Conservation (phyloP, 2,329 filamentous ascomycete genomes). For the Colletotrichum graminicola region DNA sequence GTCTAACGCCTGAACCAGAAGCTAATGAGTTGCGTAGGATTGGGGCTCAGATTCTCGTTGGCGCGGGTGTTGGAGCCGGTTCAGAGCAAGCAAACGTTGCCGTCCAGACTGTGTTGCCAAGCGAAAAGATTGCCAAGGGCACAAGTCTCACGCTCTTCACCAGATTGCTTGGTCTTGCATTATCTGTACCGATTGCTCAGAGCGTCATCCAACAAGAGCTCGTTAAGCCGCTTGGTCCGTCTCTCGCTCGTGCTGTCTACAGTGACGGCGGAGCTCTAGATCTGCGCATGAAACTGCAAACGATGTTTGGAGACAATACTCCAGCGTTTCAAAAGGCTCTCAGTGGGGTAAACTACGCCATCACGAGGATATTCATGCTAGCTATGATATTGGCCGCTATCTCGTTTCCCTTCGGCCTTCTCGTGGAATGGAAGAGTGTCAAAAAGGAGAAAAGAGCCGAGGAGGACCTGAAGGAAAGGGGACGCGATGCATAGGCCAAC, state of each 20-base stretch:
- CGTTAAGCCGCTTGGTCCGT: constrained; percentile 51
- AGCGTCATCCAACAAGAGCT: constrained; percentile 64
- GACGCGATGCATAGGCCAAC: too few relatives aligned
- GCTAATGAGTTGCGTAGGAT: background rate
- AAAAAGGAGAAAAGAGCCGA: constrained; percentile 53
- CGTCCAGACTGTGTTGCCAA: constrained; percentile 57
- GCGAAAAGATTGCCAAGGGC: constrained; percentile 60
- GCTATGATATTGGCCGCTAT: constrained; percentile 63
- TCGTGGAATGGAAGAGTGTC: constrained; percentile 75
- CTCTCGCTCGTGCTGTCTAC: constrained; percentile 52
- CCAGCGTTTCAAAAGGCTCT: constrained; percentile 23
- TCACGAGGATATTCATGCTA: constrained; percentile 67
- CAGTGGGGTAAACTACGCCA: constrained; percentile 66
- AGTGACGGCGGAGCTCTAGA: constrained; percentile 60
- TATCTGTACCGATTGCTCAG: constrained; percentile 65
- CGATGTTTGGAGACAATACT: constrained; percentile 48
- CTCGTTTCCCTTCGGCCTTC: constrained; percentile 60
- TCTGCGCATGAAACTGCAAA: background rate
- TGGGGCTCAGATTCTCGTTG: constrained; percentile 58
- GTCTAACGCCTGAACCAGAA: too few relatives aligned
- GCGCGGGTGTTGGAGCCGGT: constrained; percentile 56
- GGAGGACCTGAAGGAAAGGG: too few relatives aligned
- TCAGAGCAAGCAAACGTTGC: constrained; percentile 61
- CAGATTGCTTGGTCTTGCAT: constrained; percentile 57
- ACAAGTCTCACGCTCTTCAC: constrained; percentile 59